A percentile compares a stretch with the other conserved stretches of the same genome.
These are phyloP conservation scores for Mariannaea sp. DNA, from an alignment of 2,329 filamentous ascomycete species.

Conservation along the genomic window DNA sequence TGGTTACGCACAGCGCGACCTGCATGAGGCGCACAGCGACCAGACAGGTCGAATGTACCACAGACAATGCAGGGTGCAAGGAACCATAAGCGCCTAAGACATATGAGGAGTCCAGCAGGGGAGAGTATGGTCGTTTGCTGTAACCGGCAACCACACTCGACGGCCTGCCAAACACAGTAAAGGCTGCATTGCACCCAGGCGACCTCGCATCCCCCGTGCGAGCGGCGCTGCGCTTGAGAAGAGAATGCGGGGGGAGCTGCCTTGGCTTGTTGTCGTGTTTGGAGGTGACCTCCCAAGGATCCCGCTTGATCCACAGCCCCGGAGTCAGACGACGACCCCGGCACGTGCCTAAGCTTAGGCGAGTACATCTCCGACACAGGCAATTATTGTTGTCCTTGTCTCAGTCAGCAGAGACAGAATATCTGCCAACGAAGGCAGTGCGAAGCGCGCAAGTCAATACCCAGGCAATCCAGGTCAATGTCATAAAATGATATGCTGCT, in stretches of 20 bases:
- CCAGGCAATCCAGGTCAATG: too few relatives aligned
- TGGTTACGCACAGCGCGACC: conserved; percentile 12
- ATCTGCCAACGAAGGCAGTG: conserved; percentile 1
- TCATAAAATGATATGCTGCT: background rate
- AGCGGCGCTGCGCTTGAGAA: conserved; percentile 20
- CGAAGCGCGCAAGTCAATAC: too few relatives aligned
- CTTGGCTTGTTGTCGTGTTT: conserved; percentile 19
- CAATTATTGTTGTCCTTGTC: conserved; percentile 13
- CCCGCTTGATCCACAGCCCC: conserved; percentile 41
- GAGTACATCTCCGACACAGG: background rate
- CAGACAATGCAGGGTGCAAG: background rate
- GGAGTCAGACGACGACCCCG: conserved; percentile 40
- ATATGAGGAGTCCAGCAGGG: background rate
- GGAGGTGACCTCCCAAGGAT: too few relatives aligned
- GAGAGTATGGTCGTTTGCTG: background rate
- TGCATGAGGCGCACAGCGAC: conserved; percentile 2
- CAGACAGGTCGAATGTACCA: background rate
- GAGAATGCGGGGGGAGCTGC: conserved; percentile 35
- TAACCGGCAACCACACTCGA: background rate
- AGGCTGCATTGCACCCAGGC: background rate
- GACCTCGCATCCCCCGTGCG: background rate
- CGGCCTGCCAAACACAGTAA: conserved; percentile 8
- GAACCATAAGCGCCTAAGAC: background rate
- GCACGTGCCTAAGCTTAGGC: conserved; percentile 32
- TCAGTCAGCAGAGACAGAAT: conserved; percentile 8